Evolutionary conservation across 768 basidiomycete species (phyloP).

Genomic region (Termitomyces sp.): DNA sequence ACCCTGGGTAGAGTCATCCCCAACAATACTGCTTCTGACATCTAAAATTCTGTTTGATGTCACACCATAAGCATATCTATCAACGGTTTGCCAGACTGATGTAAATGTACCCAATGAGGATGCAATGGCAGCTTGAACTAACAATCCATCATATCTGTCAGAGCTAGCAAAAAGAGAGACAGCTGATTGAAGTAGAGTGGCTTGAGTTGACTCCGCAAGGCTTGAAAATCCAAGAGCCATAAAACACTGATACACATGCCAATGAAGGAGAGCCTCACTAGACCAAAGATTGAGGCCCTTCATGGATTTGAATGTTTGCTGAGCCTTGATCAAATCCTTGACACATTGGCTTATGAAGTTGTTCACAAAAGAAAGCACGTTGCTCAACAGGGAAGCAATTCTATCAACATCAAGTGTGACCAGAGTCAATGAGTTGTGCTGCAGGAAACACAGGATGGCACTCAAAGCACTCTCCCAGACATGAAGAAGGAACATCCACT

Average conservation of each 20-base stretch:
- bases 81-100: conserved; percentile 78
- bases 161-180: conserved; percentile 81
- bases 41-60: conserved; percentile 58
- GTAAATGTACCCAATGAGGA: conserved; percentile 80
- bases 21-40: conserved; percentile 29
- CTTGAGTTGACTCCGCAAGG: conserved; percentile 80
- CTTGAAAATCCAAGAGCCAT: conserved; percentile 70
- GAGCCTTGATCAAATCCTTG: conserved; percentile 53
- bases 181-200: conserved; percentile 72
- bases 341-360: conserved; percentile 69
- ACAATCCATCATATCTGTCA: conserved; percentile 76
- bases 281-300: conserved; percentile 60
- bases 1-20: conserved; percentile 24
- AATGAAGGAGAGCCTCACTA: conserved; percentile 77
- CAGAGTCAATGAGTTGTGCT: conserved; percentile 66
- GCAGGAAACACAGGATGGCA: conserved; percentile 83
- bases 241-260: conserved; percentile 88
- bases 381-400: conserved; percentile 79
- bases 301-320: conserved; percentile 20
- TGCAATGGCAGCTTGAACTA: conserved; percentile 88
- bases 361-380: conserved; percentile 85
- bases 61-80: conserved; percentile 91
- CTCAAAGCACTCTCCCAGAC: conserved; percentile 88
- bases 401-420: conserved; percentile 91
- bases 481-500: conserved; percentile 89